phyloP scores from a whole-genome alignment of 129 eudicot genomes.

The carrot (Daucus carota) region DH1_v3.0 NC_030383.2:55002001-55002500 shows the following conservation, averaged over 20 bases:
- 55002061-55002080: background rate
- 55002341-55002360: background rate
- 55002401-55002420: background rate
- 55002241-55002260: background rate
- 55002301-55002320: background rate
- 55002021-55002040: background rate
- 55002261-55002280: background rate
- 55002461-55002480: conserved; percentile 70
- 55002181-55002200: background rate
- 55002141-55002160: background rate
- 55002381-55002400: background rate
- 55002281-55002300: background rate
- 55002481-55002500: conserved; percentile 62
- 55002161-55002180: background rate
- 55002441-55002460: conserved; percentile 58
- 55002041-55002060: background rate
- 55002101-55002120: background rate
- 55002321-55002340: background rate
- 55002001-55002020: conserved; percentile 1
- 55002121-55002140: background rate
- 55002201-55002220: background rate
- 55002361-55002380: background rate
- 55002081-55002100: background rate
- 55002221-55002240: background rate
- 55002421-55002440: conserved; percentile 17